These are phyloP conservation scores for Lepiota venenata DNA, from an alignment of 768 basidiomycete genomes.

Conservation along the genomic window DNA sequence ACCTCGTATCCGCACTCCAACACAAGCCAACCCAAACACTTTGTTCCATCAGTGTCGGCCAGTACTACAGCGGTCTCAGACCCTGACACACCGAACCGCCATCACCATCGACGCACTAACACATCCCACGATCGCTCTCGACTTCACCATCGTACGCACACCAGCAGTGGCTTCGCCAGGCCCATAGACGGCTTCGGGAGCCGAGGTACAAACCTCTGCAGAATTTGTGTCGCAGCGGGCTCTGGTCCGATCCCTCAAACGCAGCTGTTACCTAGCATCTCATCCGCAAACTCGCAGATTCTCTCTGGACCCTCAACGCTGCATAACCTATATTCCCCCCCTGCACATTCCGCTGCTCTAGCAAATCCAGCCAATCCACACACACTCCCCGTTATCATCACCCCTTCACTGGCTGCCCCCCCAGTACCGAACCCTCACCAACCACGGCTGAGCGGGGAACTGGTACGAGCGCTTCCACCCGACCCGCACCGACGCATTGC, in stretches of 20 bases:
- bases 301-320: constrained; percentile 9
- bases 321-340: constrained; percentile 8
- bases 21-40: constrained; percentile 71
- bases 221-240: constrained; percentile 16
- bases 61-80: constrained; percentile 73
- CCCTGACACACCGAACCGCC: constrained; percentile 47
- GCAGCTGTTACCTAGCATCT: constrained; percentile 48
- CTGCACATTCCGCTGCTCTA: constrained; percentile 1
- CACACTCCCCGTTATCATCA: constrained; percentile 31
- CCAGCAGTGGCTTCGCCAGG: constrained; percentile 57
- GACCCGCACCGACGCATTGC: too few relatives aligned
- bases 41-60: constrained; percentile 82
- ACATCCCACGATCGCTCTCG: constrained; percentile 14
- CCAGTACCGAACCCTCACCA: constrained; percentile 11
- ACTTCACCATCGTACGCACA: constrained; percentile 14
- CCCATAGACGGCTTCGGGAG: constrained; percentile 71
- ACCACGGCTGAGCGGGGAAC: too few relatives aligned
- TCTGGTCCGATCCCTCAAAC: constrained; percentile 26
- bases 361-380: neutral
- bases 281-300: constrained; percentile 18
- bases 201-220: constrained; percentile 62
- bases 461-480: too few relatives aligned
- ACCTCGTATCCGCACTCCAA: constrained; percentile 74
- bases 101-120: constrained; percentile 61
- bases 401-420: constrained; percentile 41